A percentile compares a stretch with the other conserved stretches of the same genome.
Conservation (phyloP, 768 basidiomycete genomes). For the Boletus fagicola region DNA sequence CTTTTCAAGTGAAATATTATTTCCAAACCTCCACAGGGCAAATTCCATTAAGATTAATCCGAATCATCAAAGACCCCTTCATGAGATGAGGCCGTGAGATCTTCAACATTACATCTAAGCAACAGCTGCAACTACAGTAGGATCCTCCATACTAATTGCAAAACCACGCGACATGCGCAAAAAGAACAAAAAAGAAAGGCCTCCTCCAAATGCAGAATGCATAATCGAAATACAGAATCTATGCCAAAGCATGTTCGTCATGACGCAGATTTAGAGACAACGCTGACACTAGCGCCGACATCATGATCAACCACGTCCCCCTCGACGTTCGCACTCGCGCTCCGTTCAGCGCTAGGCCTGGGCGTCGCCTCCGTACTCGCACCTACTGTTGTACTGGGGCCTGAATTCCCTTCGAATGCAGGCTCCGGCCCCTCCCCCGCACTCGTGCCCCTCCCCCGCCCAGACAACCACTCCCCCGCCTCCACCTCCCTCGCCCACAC, state of each 20-base stretch:
- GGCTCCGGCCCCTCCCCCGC: background rate
- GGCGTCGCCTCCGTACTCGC: background rate
- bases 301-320: background rate
- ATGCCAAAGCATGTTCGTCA: slow-evolving; percentile 6
- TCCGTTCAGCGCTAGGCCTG: background rate
- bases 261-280: background rate
- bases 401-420: background rate
- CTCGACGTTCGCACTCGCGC: background rate
- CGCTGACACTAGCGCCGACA: background rate
- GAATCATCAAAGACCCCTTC: background rate
- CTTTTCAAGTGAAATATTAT: background rate
- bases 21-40: background rate
- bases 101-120: background rate
- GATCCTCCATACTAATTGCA: background rate
- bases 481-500: slow-evolving; percentile 17
- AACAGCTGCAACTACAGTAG: background rate
- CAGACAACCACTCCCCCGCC: slow-evolving; percentile 13
- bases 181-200: background rate
- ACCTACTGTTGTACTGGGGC: background rate
- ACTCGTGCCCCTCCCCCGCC: background rate
- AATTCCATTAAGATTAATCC: background rate
- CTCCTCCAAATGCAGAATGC: background rate
- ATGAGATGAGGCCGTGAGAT: background rate
- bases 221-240: background rate
- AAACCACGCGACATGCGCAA: background rate